Evolutionary conservation across 176 grass and related monocot genomes (phyloP).

Genomic region (Typha latifolia): DNA sequence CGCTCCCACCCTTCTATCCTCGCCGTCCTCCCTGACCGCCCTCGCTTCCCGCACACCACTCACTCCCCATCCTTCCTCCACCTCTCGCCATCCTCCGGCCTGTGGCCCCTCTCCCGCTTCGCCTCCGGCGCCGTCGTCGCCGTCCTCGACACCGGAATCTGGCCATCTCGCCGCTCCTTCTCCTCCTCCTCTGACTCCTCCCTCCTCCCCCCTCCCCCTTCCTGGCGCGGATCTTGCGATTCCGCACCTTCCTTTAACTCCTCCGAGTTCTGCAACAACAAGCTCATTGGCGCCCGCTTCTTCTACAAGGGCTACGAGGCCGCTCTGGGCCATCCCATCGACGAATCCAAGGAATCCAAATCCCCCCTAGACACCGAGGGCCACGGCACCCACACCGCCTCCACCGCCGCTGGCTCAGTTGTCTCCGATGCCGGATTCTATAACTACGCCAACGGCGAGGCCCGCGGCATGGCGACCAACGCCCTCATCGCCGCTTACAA

Average conservation of each 20-base stretch:
- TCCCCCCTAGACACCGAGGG: conserved; percentile 76
- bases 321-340: conserved; percentile 35
- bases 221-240: conserved; percentile 23
- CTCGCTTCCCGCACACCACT: conserved; percentile 54
- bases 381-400: conserved; percentile 84
- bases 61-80: conserved; percentile 54
- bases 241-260: conserved; percentile 39
- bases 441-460: conserved; percentile 47
- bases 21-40: conserved; percentile 44
- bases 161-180: conserved; percentile 33
- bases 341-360: conserved; percentile 55
- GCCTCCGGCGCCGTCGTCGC: conserved; percentile 33
- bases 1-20: conserved; percentile 21
- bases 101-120: conserved; percentile 36
- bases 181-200: conserved; percentile 33
- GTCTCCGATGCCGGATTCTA: conserved; percentile 29
- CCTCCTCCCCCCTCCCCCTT: conserved; percentile 17
- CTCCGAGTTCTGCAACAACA: conserved; percentile 51
- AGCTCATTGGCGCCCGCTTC: conserved; percentile 72
- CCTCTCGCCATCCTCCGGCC: conserved; percentile 30
- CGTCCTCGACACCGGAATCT: conserved; percentile 66
- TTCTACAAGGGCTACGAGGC: conserved; percentile 73
- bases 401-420: conserved; percentile 47
- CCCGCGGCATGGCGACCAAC: conserved; percentile 51
- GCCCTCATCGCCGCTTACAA: conserved; percentile 78